Evolutionary conservation across 768 basidiomycete species (phyloP), one percentile per base, ranked within the genome.

Genomic region (Steccherinum ochraceum): DNA sequence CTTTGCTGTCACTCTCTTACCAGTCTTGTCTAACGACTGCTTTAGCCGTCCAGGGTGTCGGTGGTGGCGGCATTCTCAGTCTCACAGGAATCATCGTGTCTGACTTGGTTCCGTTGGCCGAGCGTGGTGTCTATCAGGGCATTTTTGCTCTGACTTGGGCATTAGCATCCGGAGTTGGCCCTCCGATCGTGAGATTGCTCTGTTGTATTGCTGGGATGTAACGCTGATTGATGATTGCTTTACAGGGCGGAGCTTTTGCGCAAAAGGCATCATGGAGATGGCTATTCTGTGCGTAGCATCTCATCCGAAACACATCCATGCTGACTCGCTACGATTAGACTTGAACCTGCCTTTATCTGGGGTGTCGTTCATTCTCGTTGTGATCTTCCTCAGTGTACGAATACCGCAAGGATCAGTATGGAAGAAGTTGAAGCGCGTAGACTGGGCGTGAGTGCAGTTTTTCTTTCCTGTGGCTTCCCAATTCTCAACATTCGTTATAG

Each of bases 371-470:
- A 11, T 49, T 23, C 48, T 56, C 4, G 48, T 50, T 2, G 41
- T 21, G 30, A 24, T 52, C 45, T 56, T 49, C 40, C 51, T 56
- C 19, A 5, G 35, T 2, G 51, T 56, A 5, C 54, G 58, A 2
- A 61, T 56, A 2, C 71, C 71, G 1, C 49, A 56, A 7, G 66
- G 65, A 1, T 60, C 62, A 0, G 41, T 68, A 3, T 50, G 47
- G 18, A 48, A 55, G 16, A 71, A 71, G 50, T 46, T 72, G 3
- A 48, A 47, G 0, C 53, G 63, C 3, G 57, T 72, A 0, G 71
- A 72, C 44, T 71, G 69, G 69, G 57, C 62, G 67, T 69, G 50
- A 53, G 69, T 60, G 3, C 3, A 21, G 51, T 53, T n/a, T 11
- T 11, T 11, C n/a, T 18, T 18, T 43, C 41, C 19, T 23, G 11